Evolutionary conservation across 2,329 filamentous ascomycete genomes (phyloP).

Genomic region (Paraphoma sp.): DNA sequence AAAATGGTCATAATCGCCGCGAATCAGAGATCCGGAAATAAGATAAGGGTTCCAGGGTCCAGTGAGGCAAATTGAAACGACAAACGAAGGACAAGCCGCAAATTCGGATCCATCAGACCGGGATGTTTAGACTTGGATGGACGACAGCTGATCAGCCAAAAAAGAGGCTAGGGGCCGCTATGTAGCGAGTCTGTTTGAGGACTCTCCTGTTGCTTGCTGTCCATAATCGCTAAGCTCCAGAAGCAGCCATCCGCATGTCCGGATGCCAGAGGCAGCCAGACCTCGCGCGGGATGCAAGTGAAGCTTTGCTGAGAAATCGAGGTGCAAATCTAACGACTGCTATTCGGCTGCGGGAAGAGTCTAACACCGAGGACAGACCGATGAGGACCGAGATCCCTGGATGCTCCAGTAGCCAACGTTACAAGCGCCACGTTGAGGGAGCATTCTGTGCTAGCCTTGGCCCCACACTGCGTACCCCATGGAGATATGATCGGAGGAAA

Average conservation of each 20-base stretch:
- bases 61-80: conserved; percentile 7
- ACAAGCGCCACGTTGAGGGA: background rate
- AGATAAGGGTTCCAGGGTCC: conserved; percentile 9
- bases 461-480: background rate
- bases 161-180: conserved; percentile 6
- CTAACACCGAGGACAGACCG: conserved; percentile 18
- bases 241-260: conserved; percentile 8
- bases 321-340: conserved; percentile 7
- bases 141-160: conserved; percentile 8
- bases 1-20: background rate
- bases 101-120: conserved; percentile 1
- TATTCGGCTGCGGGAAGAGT: conserved; percentile 16
- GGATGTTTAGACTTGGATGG: conserved; percentile 2
- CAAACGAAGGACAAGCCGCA: conserved; percentile 9
- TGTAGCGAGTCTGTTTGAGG: background rate
- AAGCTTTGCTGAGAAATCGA: conserved; percentile 1
- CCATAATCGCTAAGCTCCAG: conserved; percentile 2
- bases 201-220: background rate
- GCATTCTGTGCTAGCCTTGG: background rate
- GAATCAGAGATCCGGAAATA: conserved; percentile 14
- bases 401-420: conserved; percentile 1
- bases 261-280: background rate
- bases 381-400: conserved; percentile 3
- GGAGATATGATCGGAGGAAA: conserved; percentile 1
- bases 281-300: background rate